phyloP scores from a whole-genome alignment of 139 green algal genomes.

The Coelastrella sp. region DNA sequence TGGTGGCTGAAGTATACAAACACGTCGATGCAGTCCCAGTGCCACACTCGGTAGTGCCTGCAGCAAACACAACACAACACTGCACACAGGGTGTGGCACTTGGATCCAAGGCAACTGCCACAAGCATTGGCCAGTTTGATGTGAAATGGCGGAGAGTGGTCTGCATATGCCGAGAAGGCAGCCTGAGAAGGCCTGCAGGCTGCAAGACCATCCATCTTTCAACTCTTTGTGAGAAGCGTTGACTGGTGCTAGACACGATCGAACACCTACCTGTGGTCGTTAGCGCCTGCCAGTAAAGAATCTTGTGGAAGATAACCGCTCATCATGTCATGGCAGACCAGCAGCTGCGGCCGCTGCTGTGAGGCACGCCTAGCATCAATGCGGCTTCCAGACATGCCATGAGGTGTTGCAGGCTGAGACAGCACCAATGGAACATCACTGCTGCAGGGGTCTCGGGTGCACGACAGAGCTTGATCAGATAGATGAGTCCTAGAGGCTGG shows the following conservation, averaged over 20 bases:
- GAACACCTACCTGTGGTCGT: neutral
- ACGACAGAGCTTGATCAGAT: neutral
- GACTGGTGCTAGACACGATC: neutral
- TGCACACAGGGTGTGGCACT: too few relatives aligned
- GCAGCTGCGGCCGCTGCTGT: slow-evolving; percentile 58
- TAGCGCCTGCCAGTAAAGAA: neutral
- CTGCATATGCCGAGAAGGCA: neutral
- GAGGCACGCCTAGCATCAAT: neutral
- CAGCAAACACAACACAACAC: slow-evolving; percentile 14
- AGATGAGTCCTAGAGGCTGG: neutral
- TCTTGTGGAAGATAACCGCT: slow-evolving; percentile 72
- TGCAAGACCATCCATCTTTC: neutral
- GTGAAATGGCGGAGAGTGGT: neutral
- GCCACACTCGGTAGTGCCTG: slow-evolving; percentile 58
- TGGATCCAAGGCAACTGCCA: too few relatives aligned
- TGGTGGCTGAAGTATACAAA: slow-evolving; percentile 92
- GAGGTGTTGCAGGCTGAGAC: neutral
- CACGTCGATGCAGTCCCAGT: slow-evolving; percentile 76
- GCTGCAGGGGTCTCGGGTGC: neutral
- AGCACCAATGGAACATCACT: neutral
- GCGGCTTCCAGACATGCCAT: neutral
- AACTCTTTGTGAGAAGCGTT: neutral
- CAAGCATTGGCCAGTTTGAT: too few relatives aligned
- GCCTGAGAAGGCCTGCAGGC: neutral
- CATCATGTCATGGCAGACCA: slow-evolving; percentile 91